phyloP scores from a whole-genome alignment of 1,284 basidiomycete species.

The Cutaneotrichosporon cavernicola region DNA sequence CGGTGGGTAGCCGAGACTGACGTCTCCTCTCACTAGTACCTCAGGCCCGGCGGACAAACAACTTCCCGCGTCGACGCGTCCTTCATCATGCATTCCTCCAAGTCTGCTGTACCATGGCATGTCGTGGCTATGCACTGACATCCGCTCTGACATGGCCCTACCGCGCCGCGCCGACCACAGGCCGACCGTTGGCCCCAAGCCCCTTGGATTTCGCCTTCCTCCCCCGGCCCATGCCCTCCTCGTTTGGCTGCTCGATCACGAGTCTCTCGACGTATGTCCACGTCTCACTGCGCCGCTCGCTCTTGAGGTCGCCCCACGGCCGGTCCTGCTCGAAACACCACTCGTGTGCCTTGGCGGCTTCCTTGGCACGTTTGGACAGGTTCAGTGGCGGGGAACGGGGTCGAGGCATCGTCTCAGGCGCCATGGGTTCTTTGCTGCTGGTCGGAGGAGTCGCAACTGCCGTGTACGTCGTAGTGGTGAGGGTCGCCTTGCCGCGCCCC shows the following conservation, averaged over 20 bases:
- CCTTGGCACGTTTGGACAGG: constrained; percentile 31
- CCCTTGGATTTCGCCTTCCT: constrained; percentile 31
- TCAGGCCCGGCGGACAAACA: background rate
- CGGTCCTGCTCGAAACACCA: constrained; percentile 41
- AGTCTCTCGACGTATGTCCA: constrained; percentile 20
- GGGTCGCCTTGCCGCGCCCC: constrained; percentile 40
- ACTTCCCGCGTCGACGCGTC: background rate
- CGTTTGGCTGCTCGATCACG: constrained; percentile 16
- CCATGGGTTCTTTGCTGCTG: constrained; percentile 6
- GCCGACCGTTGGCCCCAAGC: constrained; percentile 36
- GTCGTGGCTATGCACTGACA: background rate
- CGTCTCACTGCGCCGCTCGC: constrained; percentile 22
- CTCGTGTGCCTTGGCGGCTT: constrained; percentile 30
- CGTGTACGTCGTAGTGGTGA: constrained; percentile 33
- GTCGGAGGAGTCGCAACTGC: constrained; percentile 4
- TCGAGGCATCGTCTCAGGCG: constrained; percentile 31
- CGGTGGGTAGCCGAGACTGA: background rate
- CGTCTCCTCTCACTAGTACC: background rate
- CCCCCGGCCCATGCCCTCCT: constrained; percentile 32
- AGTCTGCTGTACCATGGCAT: background rate
- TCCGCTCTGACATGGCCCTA: background rate
- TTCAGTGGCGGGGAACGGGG: constrained; percentile 40
- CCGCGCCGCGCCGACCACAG: constrained; percentile 40
- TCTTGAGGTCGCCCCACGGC: constrained; percentile 45
- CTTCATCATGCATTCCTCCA: background rate